These are phyloP conservation scores for Lodderomyces margitis DNA, from an alignment of 1,139 yeast species.

Conservation along the genomic window DNA sequence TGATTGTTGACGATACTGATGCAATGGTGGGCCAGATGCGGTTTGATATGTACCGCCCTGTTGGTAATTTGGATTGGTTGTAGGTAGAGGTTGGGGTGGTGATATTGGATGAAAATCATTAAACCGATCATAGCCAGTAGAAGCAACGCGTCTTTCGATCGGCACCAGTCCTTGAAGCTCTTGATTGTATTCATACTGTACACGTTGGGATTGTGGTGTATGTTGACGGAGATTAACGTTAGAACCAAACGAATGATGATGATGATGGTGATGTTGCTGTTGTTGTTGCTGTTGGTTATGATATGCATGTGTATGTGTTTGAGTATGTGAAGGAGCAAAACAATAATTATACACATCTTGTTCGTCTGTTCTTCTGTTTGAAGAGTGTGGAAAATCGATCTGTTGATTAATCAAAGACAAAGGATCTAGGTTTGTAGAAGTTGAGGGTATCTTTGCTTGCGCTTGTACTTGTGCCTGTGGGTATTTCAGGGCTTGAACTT, in stretches of 20 bases:
- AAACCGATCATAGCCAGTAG: background rate
- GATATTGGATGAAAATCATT: background rate
- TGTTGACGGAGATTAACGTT: background rate
- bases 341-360: background rate
- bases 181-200: background rate
- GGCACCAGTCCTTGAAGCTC: background rate
- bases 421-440: background rate
- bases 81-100: conserved; percentile 2
- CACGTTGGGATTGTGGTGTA: background rate
- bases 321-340: background rate
- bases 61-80: background rate
- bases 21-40: background rate
- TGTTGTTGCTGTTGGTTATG: conserved; percentile 2
- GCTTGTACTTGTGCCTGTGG: background rate
- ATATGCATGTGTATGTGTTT: background rate
- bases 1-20: background rate
- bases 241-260: too few species aligned
- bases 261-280: conserved; percentile 4
- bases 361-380: background rate
- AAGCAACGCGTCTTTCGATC: background rate
- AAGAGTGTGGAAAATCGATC: background rate
- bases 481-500: background rate
- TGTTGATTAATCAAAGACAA: conserved; percentile 1
- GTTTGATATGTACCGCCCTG: background rate
- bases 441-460: conserved; percentile 4